Evolutionary conservation across 1,284 basidiomycete genomes (phyloP).

Genomic region (Porogramme epimiltina): DNA sequence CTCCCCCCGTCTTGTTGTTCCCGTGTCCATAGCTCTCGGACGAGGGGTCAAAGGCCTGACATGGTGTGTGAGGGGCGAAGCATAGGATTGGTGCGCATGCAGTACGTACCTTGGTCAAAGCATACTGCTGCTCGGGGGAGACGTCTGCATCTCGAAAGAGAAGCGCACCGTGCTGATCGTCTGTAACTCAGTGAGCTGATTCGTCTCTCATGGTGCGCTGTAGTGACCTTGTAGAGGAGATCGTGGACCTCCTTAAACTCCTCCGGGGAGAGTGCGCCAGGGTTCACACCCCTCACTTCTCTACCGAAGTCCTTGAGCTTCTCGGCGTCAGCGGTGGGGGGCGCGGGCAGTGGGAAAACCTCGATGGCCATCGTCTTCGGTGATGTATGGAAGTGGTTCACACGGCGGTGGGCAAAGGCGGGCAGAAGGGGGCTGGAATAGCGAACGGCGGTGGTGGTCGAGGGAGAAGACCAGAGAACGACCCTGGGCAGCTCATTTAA

Average conservation of each 20-base stretch:
- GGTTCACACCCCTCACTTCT: slow-evolving; percentile 52
- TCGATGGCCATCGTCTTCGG: slow-evolving; percentile 41
- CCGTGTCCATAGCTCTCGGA: slow-evolving; percentile 81
- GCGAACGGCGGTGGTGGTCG: slow-evolving; percentile 2
- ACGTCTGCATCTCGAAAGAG: slow-evolving; percentile 73
- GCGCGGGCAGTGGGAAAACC: slow-evolving; percentile 44
- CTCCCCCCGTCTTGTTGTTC: slow-evolving; percentile 77
- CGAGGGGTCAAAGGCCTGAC: slow-evolving; percentile 71
- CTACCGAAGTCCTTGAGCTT: slow-evolving; percentile 54
- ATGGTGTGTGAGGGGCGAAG: background rate
- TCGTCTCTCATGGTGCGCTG: background rate
- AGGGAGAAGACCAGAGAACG: background rate
- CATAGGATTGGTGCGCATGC: background rate
- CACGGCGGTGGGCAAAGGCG: background rate
- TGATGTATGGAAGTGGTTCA: slow-evolving; percentile 6
- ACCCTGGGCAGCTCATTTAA: background rate
- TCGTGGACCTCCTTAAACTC: slow-evolving; percentile 53
- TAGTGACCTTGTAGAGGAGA: slow-evolving; percentile 51
- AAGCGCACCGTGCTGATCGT: slow-evolving; percentile 65
- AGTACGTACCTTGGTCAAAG: slow-evolving; percentile 68
- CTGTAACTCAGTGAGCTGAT: slow-evolving; percentile 1
- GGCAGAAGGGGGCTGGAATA: background rate
- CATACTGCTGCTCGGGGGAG: slow-evolving; percentile 82
- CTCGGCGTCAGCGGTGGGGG: slow-evolving; percentile 47
- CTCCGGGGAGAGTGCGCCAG: slow-evolving; percentile 43